Percentiles rank a stretch among this genome's conserved stretches.
Evolutionary conservation across 306 rosid species (phyloP).

Genomic region (Fragaria ananassa): DNA sequence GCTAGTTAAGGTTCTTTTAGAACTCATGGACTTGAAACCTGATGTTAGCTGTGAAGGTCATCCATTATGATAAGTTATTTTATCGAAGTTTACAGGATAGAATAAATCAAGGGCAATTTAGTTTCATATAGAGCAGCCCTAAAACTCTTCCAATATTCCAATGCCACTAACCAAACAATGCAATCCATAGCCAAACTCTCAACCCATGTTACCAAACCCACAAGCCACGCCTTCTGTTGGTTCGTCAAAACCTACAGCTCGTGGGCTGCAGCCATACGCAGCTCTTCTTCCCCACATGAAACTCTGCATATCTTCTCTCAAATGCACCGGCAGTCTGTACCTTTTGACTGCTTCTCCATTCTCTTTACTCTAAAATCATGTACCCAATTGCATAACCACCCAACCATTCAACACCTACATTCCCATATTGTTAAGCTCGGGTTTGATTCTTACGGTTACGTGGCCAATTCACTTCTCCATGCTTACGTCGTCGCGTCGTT

Average conservation of each 20-base stretch:
- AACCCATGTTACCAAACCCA: slow-evolving; percentile 11
- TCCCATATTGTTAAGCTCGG: slow-evolving; percentile 62
- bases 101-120: not conserved
- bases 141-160: too few relatives aligned
- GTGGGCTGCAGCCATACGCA: slow-evolving; percentile 51
- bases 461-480: slow-evolving; percentile 40
- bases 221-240: not conserved
- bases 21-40: too few relatives aligned
- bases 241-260: slow-evolving; percentile 32
- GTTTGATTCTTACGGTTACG: slow-evolving; percentile 39
- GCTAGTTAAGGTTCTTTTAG: too few relatives aligned
- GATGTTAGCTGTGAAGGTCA: too few relatives aligned
- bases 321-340: slow-evolving; percentile 41
- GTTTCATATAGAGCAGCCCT: not conserved
- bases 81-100: not conserved
- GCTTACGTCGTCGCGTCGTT: slow-evolving; percentile 30
- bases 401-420: slow-evolving; percentile 46
- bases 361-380: slow-evolving; percentile 54
- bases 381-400: slow-evolving; percentile 27
- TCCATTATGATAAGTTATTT: too few relatives aligned
- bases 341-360: slow-evolving; percentile 45
- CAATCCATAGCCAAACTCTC: slow-evolving; percentile 13
- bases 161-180: slow-evolving; percentile 7
- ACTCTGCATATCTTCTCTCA: slow-evolving; percentile 36
- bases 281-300: slow-evolving; percentile 42